Evolutionary conservation across 2,329 filamentous ascomycete genomes (phyloP), one percentile per base, ranked within the genome.

Genomic region (Aphanoascus verrucosus): DNA sequence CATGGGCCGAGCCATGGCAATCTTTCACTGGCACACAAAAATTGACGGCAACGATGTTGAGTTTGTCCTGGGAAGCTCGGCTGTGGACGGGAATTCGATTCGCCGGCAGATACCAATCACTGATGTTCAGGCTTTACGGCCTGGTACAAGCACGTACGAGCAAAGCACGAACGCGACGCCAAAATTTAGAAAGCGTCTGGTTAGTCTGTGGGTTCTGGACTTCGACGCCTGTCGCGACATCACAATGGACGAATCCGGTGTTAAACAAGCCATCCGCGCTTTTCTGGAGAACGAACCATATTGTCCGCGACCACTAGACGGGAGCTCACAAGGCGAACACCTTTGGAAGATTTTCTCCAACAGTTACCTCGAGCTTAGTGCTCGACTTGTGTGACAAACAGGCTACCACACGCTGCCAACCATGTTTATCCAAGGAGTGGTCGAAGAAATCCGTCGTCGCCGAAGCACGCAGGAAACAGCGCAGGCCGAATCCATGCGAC

Each of bases 41-140:
- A 59, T 78, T 0, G 77, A 81, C 56, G 77, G 70, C 0, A 74
- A 74, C 34, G 77, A 79, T 41, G 68, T 81, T 1, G 76, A 81
- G 47, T 81, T 79, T 57, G 78, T 81, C 0, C 68, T 81, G 2
- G 67, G 60, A 0, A 49, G 59, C 2, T 28, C 23, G 7, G 23
- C 23, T 28, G 7, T 7, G 23, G 23, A 28, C 23, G 23, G 23
- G 7, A 28, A 28, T 28, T 28, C 23, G 23, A 28, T 28, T 28
- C 23, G 23, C 23, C 23, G 23, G 23, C 23, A 28, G 23, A 28
- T 28, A 4, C 23, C 23, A 3, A 7, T 28, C 7, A 7, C 23
- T 28, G 23, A 28, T 28, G 23, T 28, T 28, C 23, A 28, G 23
- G 3, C 60, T 1, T 47, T 59, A 2, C 54, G 48, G 2, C 55